A percentile compares a stretch with the other conserved stretches of the same genome.
Conservation (phyloP, 2,329 filamentous ascomycete genomes). For the Penicillium sp. region DNA sequence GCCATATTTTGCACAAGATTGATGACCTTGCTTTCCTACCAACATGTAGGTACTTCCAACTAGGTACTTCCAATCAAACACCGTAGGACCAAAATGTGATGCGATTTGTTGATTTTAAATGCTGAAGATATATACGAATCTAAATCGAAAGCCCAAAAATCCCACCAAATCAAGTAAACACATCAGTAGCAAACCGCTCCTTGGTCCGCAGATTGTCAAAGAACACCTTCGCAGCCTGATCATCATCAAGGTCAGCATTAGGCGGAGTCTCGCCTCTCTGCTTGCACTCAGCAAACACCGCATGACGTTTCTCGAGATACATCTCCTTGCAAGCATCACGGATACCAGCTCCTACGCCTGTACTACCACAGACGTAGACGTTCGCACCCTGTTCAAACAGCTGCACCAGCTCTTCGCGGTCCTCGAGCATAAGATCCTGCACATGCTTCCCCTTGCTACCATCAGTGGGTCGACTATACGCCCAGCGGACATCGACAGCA, state of each 20-base stretch:
- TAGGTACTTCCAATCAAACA: too few species aligned
- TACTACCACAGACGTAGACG: slow-evolving; percentile 65
- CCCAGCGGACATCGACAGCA: slow-evolving; percentile 60
- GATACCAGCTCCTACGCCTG: slow-evolving; percentile 51
- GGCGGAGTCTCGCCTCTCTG: slow-evolving; percentile 38
- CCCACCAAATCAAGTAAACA: slow-evolving; percentile 46
- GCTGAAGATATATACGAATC: not conserved
- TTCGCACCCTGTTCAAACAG: slow-evolving; percentile 53
- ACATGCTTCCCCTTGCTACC: slow-evolving; percentile 53
- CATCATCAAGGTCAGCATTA: slow-evolving; percentile 24
- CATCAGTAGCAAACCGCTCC: slow-evolving; percentile 59
- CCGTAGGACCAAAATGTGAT: too few species aligned
- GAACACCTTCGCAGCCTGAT: slow-evolving; percentile 30
- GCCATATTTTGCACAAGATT: too few species aligned
- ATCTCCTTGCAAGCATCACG: slow-evolving; percentile 42
- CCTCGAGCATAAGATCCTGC: slow-evolving; percentile 53
- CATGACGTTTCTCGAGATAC: slow-evolving; percentile 26
- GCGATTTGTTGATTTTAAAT: not conserved
- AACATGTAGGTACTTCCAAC: too few species aligned
- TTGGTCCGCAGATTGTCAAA: slow-evolving; percentile 42
- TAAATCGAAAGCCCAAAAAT: too few species aligned
- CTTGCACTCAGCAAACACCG: slow-evolving; percentile 37
- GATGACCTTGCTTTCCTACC: too few species aligned
- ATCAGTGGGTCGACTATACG: slow-evolving; percentile 55
- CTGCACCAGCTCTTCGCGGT: slow-evolving; percentile 46